Base-by-base conservation (phyloP, 768 basidiomycete genomes). In the Wakefieldia striispora region DNA sequence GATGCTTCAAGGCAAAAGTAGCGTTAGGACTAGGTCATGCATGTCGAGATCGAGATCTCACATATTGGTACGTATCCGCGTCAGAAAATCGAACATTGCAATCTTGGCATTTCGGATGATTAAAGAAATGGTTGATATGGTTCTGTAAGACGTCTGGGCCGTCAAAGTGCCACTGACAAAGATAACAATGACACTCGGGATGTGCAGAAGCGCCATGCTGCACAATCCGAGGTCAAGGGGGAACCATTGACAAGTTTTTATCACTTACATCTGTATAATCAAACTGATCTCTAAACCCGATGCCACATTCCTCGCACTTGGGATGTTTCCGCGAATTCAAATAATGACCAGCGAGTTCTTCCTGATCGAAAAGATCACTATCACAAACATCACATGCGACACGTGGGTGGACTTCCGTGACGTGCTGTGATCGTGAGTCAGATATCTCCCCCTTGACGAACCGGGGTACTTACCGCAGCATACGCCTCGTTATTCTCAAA, bases 81-180 rank as follows among this genome's bases (percentile, higher is more conserved):
- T 75, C 72, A 39, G 63, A 53, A 48, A 77, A 79, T 26, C 76
- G 74, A 39, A 69, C 43, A n/a, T 63, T 57, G 44, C 79, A 80
- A 26, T 63, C 57, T 21, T 60, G 51, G 47, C 79, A 80, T 45
- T 71, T 73, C 3, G 80, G 76, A 59, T 80, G 79, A 16, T 54
- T 61, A 20, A 66, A 61, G 16, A 79, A 77, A 11, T 66, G 64
- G 17, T 51, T 62, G 55, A 73, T 75, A 51, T 80, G 79, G 26
- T 63, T 64, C 39, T 71, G 65, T 21, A 76, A 51, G 17, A 64
- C 57, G 20, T 71, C 68, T 2, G 60, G 43, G 13, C 65, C 65
- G 35, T 72, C 68, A 49, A 79, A 79, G 29, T 69, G 69, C 47
- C 69, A 65, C 9, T 63, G 66, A 55, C 78, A 79, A 4, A 57